These are phyloP conservation scores for Cercophora scortea DNA, from an alignment of 495 filamentous ascomycete genomes.

Conservation along the genomic window DNA sequence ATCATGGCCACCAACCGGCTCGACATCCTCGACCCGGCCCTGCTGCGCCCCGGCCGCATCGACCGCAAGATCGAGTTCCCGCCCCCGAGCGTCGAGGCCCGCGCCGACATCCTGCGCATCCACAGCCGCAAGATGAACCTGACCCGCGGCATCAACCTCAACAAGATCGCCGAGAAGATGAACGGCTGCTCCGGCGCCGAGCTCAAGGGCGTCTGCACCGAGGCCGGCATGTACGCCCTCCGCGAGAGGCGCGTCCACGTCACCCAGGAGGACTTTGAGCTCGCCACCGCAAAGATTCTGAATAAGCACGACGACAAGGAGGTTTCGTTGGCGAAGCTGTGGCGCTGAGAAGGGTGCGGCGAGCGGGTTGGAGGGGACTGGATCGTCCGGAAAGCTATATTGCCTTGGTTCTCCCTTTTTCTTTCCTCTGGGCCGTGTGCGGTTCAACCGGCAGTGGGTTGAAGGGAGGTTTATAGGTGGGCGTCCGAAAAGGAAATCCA, in stretches of 20 bases:
- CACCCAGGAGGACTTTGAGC: conserved; percentile 98
- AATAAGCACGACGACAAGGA: conserved; percentile 99
- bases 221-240: conserved; percentile 95
- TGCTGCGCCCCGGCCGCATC: conserved; percentile 90
- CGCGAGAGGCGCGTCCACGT: conserved; percentile 94
- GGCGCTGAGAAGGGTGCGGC: conserved; percentile 18
- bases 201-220: conserved; percentile 93
- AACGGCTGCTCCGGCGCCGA: conserved; percentile 97
- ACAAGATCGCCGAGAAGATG: conserved; percentile 99
- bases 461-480: too few species aligned
- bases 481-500: too few species aligned
- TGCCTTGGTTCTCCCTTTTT: too few species aligned
- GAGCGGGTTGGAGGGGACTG: too few species aligned
- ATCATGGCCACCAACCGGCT: conserved; percentile 99
- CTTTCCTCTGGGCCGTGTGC: too few species aligned
- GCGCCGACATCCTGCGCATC: conserved; percentile 96
- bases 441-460: too few species aligned
- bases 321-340: conserved; percentile 37
- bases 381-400: too few species aligned
- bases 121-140: conserved; percentile 97
- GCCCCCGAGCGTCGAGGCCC: conserved; percentile 91
- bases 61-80: conserved; percentile 99
- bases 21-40: conserved; percentile 91
- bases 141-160: conserved; percentile 93
- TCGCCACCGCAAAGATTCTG: conserved; percentile 97